Evolutionary conservation across 1,284 basidiomycete genomes (phyloP), one percentile per base, ranked within the genome.

Genomic region (Mycena citricolor): DNA sequence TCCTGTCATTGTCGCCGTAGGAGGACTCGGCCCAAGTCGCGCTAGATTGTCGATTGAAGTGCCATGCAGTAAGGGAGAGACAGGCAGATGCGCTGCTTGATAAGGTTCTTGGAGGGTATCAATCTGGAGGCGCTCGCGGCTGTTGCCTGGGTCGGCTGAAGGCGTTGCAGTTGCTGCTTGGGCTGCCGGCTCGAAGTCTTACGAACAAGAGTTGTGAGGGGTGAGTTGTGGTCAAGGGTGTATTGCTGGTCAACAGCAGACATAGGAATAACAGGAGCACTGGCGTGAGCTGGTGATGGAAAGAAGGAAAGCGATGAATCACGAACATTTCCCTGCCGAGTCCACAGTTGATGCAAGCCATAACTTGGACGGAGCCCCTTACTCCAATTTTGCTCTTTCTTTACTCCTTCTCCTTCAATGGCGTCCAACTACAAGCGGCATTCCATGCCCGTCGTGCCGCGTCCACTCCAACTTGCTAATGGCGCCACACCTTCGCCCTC

Each of bases 51-150:
- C 50, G 39, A 26, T 46, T 39, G 28, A 54, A 54, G 21, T 50
- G 53, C 53, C 52, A 42, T 54, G 53, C 17, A 54, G 34, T n/a
- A 54, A 39, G 1, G 53, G 53, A 5, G 53, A 54, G 10, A 51
- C 52, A 1, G 53, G 53, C 6, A 32, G 30, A 19, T 54, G 51
- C 35, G 46, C 43, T 8, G 32, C 37, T 44, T 54, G 52, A 32
- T 42, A 49, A 6, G 49, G 44, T 17, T 42, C 40, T n/a, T 44
- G 30, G 22, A 39, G 31, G 5, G 46, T 52, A 5, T 23, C 21
- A 14, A 51, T 41, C 23, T 40, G 34, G 8, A 42, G 41, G 21
- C 33, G 42, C 5, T 12, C 21, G n/a, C n/a, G n/a, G n/a, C 24
- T 47, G 44, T 20, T 34, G 42, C 35, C 17, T 31, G 11, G 38